phyloP scores from a whole-genome alignment of 2,329 filamentous ascomycete genomes.

The Fusarium nurragi region DNA sequence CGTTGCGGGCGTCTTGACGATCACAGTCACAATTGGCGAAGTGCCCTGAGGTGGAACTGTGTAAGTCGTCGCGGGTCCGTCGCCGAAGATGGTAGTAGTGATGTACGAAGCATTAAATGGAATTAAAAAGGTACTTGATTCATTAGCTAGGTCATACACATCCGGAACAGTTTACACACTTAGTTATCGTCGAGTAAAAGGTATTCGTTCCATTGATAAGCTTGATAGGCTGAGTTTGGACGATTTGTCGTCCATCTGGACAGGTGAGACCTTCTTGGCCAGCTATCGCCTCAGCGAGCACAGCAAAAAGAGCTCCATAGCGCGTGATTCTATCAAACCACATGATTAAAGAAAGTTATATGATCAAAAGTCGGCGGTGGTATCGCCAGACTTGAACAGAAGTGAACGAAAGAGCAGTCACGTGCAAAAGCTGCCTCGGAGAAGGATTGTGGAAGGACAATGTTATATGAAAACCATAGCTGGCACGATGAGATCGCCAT shows the following conservation, averaged over 20 bases:
- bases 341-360: neutral
- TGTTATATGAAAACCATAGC: neutral
- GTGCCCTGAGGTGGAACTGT: conserved; percentile 4
- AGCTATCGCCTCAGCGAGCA: neutral
- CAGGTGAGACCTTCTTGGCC: neutral
- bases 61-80: neutral
- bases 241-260: neutral
- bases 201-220: conserved; percentile 12
- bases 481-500: neutral
- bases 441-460: neutral
- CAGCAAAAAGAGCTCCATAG: neutral
- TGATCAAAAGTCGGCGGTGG: neutral
- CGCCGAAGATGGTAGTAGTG: neutral
- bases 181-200: conserved; percentile 5
- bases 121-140: neutral
- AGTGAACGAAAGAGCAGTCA: neutral
- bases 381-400: neutral
- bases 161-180: neutral
- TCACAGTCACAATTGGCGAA: neutral
- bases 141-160: neutral
- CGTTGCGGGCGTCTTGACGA: neutral
- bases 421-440: neutral
- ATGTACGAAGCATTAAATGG: neutral
- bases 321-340: neutral
- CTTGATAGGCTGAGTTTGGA: conserved; percentile 5